phyloP scores from a whole-genome alignment of 257 asterid species.

The Gentiana macrophylla region DNA sequence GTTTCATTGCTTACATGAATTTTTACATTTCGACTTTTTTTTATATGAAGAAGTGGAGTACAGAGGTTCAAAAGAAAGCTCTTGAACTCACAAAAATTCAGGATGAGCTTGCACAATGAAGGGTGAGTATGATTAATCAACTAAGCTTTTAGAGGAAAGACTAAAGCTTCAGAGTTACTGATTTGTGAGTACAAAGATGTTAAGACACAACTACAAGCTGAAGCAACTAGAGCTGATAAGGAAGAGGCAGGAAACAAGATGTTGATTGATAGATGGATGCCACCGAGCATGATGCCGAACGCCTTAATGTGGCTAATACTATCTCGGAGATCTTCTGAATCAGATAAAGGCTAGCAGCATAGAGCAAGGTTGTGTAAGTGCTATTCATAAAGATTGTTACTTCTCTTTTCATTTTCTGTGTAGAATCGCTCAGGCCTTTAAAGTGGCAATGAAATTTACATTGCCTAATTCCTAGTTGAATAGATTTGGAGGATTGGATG shows the following conservation, averaged over 20 bases:
- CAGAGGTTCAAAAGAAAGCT: slow-evolving; percentile 74
- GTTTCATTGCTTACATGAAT: no score
- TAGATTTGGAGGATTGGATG: no score
- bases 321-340: no score
- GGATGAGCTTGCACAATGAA: slow-evolving; percentile 56
- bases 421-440: no score
- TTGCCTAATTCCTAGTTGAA: no score
- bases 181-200: slow-evolving; percentile 78
- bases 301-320: slow-evolving; percentile 91
- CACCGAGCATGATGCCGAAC: slow-evolving; percentile 89
- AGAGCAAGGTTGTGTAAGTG: no score
- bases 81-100: slow-evolving; percentile 45
- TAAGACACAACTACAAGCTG: no score
- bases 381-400: no score
- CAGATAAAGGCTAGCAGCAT: no score
- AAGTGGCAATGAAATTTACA: no score
- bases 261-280: slow-evolving; percentile 86
- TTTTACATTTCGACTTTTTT: no score
- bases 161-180: slow-evolving; percentile 71
- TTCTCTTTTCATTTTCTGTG: no score
- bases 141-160: slow-evolving; percentile 60
- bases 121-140: slow-evolving; percentile 72
- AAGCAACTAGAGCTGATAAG: slow-evolving; percentile 47
- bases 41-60: slow-evolving; percentile 94
- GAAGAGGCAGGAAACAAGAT: slow-evolving; percentile 76